Evolutionary conservation across 2,329 filamentous ascomycete genomes (phyloP), one percentile per base, ranked within the genome.

Genomic region (Neopestalotiopsis clavispora): DNA sequence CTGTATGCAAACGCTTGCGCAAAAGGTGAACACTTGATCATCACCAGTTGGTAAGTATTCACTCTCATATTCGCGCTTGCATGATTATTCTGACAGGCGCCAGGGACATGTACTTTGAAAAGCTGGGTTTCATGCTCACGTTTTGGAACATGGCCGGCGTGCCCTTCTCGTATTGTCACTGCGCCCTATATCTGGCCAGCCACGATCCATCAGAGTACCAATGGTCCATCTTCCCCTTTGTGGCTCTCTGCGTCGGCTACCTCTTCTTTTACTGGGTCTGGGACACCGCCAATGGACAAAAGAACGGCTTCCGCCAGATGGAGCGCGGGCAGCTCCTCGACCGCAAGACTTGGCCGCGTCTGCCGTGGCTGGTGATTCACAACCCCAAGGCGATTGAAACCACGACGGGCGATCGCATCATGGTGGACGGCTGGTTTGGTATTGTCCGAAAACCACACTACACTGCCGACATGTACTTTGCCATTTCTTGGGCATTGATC

Each of bases 111-210:
- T 63, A 30, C 28, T 6, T 67, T 20, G 59, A 56, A 32, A 63
- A 52, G 40, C 42, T 93, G 89, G 94, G 94, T 63, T 97, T 97
- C 85, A 97, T 97, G 94, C 89, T 97, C 74, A 97, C 96, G 80
- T 97, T 97, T 88, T 97, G 94, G 94, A 97, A 97, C 82, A 85
- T 97, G 78, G 94, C 94, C 57, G 94, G 94, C 73, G 94, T 97
- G 32, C 94, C 94, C 13, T 86, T 97, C 67, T 94, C 90, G 67
- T 97, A 97, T 86, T 97, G 94, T 84, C 94, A 97, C 85, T 96
- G 93, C 87, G 95, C 93, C 61, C 89, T 97, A 75, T 97, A 93
- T 82, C 87, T 97, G 63, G 94, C 94, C 72, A 95, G 92, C 81
- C 94, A 97, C 79, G 83, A 92, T 75, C 92, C 94, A 0, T 86